phyloP scores from a whole-genome alignment of 805 yeast genomes.

The Wickerhamomyces kurtzmanii region DNA sequence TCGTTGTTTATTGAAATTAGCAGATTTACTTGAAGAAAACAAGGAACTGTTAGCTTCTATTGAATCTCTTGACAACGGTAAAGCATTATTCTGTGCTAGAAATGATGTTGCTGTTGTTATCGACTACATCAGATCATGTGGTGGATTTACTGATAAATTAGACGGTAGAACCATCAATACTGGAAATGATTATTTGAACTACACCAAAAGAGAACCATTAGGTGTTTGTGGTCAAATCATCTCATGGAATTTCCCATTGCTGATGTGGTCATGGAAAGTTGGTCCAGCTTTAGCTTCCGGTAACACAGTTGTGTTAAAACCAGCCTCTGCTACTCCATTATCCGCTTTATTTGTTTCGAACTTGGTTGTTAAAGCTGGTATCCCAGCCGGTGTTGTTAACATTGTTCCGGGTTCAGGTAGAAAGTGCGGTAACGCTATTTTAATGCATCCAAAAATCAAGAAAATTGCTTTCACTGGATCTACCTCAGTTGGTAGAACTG shows the following conservation, averaged over 20 bases:
- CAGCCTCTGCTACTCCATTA: constrained; percentile 76
- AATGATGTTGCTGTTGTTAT: constrained; percentile 66
- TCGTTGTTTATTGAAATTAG: constrained; percentile 49
- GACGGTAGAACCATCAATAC: constrained; percentile 45
- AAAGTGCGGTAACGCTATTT: constrained; percentile 56
- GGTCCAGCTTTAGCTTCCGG: constrained; percentile 78
- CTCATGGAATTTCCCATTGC: constrained; percentile 83
- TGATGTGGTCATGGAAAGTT: constrained; percentile 74
- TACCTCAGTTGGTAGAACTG: constrained; percentile 62
- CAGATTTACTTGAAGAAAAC: constrained; percentile 63
- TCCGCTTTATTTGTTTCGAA: constrained; percentile 58
- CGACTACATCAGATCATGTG: constrained; percentile 65
- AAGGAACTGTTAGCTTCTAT: constrained; percentile 61
- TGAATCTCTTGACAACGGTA: constrained; percentile 82
- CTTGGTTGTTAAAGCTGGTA: constrained; percentile 57
- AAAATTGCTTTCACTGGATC: constrained; percentile 83
- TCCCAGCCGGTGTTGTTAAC: constrained; percentile 70
- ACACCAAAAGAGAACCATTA: constrained; percentile 64
- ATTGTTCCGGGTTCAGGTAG: constrained; percentile 67
- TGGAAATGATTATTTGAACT: constrained; percentile 46
- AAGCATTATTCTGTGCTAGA: constrained; percentile 54
- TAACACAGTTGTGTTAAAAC: constrained; percentile 67
- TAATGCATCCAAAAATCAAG: constrained; percentile 52
- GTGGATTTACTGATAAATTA: constrained; percentile 63
- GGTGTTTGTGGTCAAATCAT: constrained; percentile 80